Percentiles rank a stretch among this genome's conserved stretches.
Conservation (phyloP, 2,329 filamentous ascomycete genomes). For the Aspergillus floridensis region DNA sequence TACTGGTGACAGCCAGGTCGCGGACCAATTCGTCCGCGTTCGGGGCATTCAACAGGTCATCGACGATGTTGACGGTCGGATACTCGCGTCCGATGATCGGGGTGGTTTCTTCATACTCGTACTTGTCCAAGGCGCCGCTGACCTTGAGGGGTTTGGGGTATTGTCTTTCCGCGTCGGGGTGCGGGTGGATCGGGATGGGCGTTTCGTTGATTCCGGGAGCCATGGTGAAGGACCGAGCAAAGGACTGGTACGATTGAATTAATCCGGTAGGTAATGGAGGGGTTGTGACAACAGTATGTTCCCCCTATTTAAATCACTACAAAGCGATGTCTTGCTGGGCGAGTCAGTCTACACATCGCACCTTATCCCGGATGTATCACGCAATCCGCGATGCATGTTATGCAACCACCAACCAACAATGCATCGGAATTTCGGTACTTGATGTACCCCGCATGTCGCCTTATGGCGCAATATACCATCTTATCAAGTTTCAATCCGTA, state of each 20-base stretch:
- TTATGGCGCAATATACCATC: neutral
- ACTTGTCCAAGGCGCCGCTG: slow-evolving; percentile 40
- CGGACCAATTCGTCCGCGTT: slow-evolving; percentile 63
- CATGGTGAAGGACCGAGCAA: neutral
- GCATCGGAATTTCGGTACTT: neutral
- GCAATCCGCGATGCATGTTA: neutral
- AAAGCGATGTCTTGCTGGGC: no score
- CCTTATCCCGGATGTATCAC: neutral
- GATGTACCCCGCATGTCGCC: neutral
- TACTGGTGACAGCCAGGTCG: slow-evolving; percentile 67
- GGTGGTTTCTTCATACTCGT: slow-evolving; percentile 44
- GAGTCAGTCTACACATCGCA: no score
- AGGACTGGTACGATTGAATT: neutral
- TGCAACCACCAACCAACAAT: neutral
- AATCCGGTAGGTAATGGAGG: no score
- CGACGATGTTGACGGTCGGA: slow-evolving; percentile 42
- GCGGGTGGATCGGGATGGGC: neutral
- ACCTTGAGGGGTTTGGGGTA: slow-evolving; percentile 28
- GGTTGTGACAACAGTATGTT: no score
- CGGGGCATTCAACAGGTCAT: slow-evolving; percentile 55
- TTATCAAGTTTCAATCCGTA: neutral
- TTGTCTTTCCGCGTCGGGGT: slow-evolving; percentile 1
- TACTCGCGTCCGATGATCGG: slow-evolving; percentile 44
- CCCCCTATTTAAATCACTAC: neutral
- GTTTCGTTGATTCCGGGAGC: neutral